phyloP scores from a whole-genome alignment of 2,329 filamentous ascomycete genomes.

The Orbilia quercus region DNA sequence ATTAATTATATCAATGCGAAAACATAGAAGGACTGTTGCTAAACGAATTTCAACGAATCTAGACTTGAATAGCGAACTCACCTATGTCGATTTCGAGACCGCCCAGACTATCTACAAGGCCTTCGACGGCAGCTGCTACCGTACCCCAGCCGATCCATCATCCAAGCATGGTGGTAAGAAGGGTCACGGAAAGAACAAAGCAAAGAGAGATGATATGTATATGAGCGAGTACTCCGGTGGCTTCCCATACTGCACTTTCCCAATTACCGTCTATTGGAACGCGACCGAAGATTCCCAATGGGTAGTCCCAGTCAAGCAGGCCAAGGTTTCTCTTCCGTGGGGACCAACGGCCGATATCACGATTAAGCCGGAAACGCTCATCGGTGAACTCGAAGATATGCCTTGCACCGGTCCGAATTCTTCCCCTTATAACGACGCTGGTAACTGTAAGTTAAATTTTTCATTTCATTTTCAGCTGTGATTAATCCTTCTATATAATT shows the following conservation, averaged over 20 bases:
- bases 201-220: not conserved
- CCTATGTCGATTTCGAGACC: constrained; percentile 34
- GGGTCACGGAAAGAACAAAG: not conserved
- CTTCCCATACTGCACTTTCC: constrained; percentile 31
- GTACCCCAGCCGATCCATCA: not conserved
- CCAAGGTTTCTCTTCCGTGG: constrained; percentile 33
- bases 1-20: not conserved
- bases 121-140: constrained; percentile 35
- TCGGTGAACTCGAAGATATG: constrained; percentile 6
- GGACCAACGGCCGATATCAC: constrained; percentile 18
- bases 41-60: not conserved
- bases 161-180: not conserved
- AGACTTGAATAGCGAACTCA: constrained; percentile 35
- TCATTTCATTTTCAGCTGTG: too few relatives aligned
- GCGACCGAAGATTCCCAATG: not conserved
- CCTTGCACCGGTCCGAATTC: constrained; percentile 16
- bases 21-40: not conserved
- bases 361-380: constrained; percentile 29
- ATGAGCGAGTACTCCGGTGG: not conserved
- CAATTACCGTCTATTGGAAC: constrained; percentile 20
- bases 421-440: not conserved
- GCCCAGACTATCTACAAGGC: constrained; percentile 31
- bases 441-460: not conserved
- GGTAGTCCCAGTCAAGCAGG: not conserved
- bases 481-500: too few relatives aligned